phyloP scores from a whole-genome alignment of 164 flowering plant genomes.

The Magnolia kwangsiensis region DNA sequence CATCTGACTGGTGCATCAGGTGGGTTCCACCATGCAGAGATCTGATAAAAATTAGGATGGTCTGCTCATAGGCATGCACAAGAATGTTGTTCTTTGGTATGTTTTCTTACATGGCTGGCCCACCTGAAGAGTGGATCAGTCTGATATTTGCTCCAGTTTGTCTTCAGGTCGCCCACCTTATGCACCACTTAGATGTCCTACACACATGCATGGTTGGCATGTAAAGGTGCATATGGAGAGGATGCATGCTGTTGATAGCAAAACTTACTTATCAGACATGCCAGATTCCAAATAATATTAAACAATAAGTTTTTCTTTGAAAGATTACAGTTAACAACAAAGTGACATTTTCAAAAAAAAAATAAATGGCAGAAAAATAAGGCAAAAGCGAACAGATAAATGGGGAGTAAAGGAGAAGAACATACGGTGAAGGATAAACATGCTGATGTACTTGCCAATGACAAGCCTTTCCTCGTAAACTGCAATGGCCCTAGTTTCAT shows the following conservation, averaged over 20 bases:
- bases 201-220: too few relatives aligned
- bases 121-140: too few relatives aligned
- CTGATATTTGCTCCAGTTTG: too few relatives aligned
- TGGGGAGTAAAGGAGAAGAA: slow-evolving; percentile 5
- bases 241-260: background rate
- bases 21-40: too few relatives aligned
- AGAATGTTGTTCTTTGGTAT: too few relatives aligned
- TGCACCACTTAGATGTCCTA: too few relatives aligned
- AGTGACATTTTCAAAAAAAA: background rate
- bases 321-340: background rate
- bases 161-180: too few relatives aligned
- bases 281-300: background rate
- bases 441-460: slow-evolving; percentile 85
- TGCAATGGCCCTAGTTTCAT: slow-evolving; percentile 82
- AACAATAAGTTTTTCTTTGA: background rate
- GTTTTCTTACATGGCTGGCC: too few relatives aligned
- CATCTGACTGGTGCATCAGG: too few relatives aligned
- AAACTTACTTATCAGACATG: background rate
- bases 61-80: too few relatives aligned
- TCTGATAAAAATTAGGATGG: too few relatives aligned
- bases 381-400: background rate
- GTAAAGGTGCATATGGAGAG: background rate
- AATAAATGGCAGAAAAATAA: background rate
- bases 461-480: slow-evolving; percentile 85
- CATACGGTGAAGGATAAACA: slow-evolving; percentile 85